Evolutionary conservation across 1,284 basidiomycete genomes (phyloP), one percentile per base, ranked within the genome.

Genomic region (Xanthoconium separans): DNA sequence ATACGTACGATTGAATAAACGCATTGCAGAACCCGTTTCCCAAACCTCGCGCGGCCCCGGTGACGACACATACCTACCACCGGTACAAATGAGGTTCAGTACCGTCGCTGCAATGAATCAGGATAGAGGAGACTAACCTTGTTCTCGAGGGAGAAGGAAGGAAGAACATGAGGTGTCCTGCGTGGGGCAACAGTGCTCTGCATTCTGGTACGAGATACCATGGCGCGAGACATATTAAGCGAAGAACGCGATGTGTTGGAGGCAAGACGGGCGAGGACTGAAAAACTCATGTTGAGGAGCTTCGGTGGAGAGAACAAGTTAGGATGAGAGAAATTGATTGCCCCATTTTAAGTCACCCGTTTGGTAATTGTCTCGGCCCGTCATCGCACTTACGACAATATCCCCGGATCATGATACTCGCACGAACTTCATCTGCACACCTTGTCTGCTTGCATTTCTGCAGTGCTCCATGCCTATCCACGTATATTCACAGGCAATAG

Each of bases 1-100:
- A 24, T 20, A 80, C 85, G 65, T 70, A 93, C 80, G 91, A 91
- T 73, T 91, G 86, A 61, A 95, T 69, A 71, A 98, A 93, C 9
- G 93, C 93, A 51, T 87, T 83, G 64, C 91, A 93, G 71, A 97
- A 93, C 71, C 93, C 86, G 65, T 90, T 83, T 15, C 94, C 94
- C 36, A 97, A 75, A 13, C 95, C 95, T 64, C 91, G 82, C 16
- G 93, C 95, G 50, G 89, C 96, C 50, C 95, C 95, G n/a, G 95
- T 98, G 52, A 98, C 85, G 61, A 96, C 77, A 74, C 91, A 94
- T 46, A 95, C 93, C 87, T 97, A 33, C 8, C 13, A 15, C 22
- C 22, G 22, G 22, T 22, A 22, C 22, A 22, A 27, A 27, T 27
- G 48, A 20, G 22, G 3, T 9, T 61, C 27, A 49, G 44, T 20